These are phyloP conservation scores for Mycena capillaripes DNA, from an alignment of 768 basidiomycete species.

Conservation along the genomic window DNA sequence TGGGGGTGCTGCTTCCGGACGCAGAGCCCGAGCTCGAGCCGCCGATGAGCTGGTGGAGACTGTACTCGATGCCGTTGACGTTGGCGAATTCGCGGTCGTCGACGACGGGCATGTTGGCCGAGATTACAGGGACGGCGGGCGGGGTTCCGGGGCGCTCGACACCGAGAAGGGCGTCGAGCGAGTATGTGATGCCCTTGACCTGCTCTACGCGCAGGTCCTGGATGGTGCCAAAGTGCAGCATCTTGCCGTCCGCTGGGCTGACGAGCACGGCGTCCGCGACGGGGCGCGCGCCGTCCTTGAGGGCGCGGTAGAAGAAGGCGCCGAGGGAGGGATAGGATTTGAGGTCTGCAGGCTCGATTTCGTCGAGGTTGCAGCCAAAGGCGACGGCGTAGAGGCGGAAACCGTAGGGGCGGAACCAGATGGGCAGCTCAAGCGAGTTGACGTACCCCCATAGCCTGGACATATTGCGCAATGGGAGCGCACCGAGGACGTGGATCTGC, in stretches of 20 bases:
- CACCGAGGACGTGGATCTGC: constrained; percentile 96
- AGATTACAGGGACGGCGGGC: constrained; percentile 54
- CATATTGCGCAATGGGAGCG: constrained; percentile 92
- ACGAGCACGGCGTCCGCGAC: constrained; percentile 85
- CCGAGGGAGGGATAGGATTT: constrained; percentile 88
- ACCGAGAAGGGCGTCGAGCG: constrained; percentile 93
- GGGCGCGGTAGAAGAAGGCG: constrained; percentile 93
- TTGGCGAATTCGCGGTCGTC: constrained; percentile 94
- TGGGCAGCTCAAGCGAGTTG: constrained; percentile 92
- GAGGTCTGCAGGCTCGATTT: constrained; percentile 86
- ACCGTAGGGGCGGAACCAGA: constrained; percentile 95
- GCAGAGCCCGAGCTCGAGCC: constrained; percentile 54
- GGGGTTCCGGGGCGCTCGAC: constrained; percentile 68
- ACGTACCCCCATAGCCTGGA: constrained; percentile 98
- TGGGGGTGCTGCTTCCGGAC: constrained; percentile 55
- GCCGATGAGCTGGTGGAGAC: constrained; percentile 91
- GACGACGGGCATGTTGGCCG: constrained; percentile 72
- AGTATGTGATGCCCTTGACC: constrained; percentile 98
- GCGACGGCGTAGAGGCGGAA: constrained; percentile 86
- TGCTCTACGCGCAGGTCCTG: constrained; percentile 87
- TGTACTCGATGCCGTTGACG: constrained; percentile 97
- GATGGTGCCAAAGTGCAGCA: constrained; percentile 94
- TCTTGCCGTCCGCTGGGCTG: constrained; percentile 93
- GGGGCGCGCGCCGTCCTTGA: constrained; percentile 87
- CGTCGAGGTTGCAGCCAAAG: constrained; percentile 96